Evolutionary conservation across 164 flowering plant species (phyloP), one percentile per base, ranked within the genome.

Genomic region (Vitis rupestris): DNA sequence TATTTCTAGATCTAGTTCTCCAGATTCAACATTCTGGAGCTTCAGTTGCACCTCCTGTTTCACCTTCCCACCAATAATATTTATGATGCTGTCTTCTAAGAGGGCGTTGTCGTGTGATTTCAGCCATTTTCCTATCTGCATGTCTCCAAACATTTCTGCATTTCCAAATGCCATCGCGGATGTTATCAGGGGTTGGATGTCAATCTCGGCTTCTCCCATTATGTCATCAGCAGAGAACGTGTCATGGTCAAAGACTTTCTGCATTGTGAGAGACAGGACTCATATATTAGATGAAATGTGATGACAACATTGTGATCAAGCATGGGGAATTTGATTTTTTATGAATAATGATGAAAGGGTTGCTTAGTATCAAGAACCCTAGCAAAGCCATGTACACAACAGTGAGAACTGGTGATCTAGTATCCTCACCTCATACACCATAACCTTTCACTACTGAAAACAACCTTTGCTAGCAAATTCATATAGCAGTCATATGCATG

Each of bases 51-150:
- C 71, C 48, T 78, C 86, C 75, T 91, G 98, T 66, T 86, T 91
- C 75, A 94, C 92, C 73, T 79, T 94, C 56, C 97, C 98, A 68
- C 87, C 95, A 4, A 87, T 70, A 19, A 94, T 93, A 80, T 88
- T 87, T 51, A 94, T 85, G 9, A 74, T 87, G 86, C 99, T 94
- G 75, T 94, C 99, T 4, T 80, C 83, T 23, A 84, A 17, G 53
- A 94, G 91, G 50, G 96, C 93, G 65, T 94, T 94, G 77, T 94
- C 98, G 27, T 81, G 62, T 4, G 99, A 89, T 74, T 91, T 91
- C 75, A 94, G 83, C 99, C 99, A 94, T 70, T 94, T 94, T 12
- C 99, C 99, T n/a, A 94, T 92, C 81, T 92, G 99, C 91, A 94
- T 94, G 76, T 94, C 76, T 17, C 75, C 86, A 74, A 86, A 90